phyloP scores from a whole-genome alignment of 208 protist genomes.

The Trypanosoma conorhini region DNA sequence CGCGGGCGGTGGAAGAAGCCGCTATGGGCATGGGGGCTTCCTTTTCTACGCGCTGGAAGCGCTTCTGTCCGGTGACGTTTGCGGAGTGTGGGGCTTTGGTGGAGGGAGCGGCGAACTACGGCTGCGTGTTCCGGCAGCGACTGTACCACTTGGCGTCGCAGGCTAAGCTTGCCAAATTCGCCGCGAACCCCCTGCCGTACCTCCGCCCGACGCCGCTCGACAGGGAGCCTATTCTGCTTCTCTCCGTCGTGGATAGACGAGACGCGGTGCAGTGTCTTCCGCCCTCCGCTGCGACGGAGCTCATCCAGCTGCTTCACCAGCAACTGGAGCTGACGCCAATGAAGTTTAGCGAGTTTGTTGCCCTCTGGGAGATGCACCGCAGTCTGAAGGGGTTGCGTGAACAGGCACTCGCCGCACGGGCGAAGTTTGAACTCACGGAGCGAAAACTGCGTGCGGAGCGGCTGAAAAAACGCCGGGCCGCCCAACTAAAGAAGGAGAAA shows the following conservation, averaged over 20 bases:
- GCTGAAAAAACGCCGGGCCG: slow-evolving; percentile 52
- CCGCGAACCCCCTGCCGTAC: slow-evolving; percentile 58
- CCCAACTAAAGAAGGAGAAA: slow-evolving; percentile 41
- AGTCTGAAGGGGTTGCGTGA: slow-evolving; percentile 39
- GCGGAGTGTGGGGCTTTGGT: slow-evolving; percentile 63
- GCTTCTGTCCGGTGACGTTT: slow-evolving; percentile 84
- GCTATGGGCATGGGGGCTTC: slow-evolving; percentile 31
- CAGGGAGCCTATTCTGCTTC: slow-evolving; percentile 53
- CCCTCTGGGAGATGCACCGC: slow-evolving; percentile 27
- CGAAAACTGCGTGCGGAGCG: slow-evolving; percentile 59
- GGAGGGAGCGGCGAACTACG: slow-evolving; percentile 66
- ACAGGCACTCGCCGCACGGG: slow-evolving; percentile 24
- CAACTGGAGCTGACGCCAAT: slow-evolving; percentile 45
- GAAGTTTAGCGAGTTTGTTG: slow-evolving; percentile 36
- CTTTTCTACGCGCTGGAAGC: slow-evolving; percentile 61
- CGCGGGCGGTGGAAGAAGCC: slow-evolving; percentile 36
- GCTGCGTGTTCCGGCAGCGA: slow-evolving; percentile 57
- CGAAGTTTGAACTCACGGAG: slow-evolving; percentile 45
- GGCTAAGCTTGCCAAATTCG: slow-evolving; percentile 56
- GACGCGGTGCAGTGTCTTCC: slow-evolving; percentile 11
- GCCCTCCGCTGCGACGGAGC: slow-evolving; percentile 2
- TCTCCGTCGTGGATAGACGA: slow-evolving; percentile 42
- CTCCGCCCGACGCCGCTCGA: slow-evolving; percentile 35
- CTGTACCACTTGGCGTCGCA: slow-evolving; percentile 66
- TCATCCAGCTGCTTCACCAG: slow-evolving; percentile 31